Base-by-base conservation (phyloP, 495 filamentous ascomycete genomes). In the Aspergillus panamensis region DNA sequence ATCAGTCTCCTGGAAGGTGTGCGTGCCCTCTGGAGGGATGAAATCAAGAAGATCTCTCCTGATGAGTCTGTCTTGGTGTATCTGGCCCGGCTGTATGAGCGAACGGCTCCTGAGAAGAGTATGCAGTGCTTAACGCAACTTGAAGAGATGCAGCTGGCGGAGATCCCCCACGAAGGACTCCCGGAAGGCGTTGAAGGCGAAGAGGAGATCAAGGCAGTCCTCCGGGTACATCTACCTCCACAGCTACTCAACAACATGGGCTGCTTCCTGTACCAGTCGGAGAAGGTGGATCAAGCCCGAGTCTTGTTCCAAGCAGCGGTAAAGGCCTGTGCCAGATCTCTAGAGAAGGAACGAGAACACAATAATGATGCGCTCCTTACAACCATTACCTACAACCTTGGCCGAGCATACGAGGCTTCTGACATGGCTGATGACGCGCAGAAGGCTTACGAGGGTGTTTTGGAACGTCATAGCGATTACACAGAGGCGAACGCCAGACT, bases 201-300 rank as follows among this genome's bases (percentile, higher is more conserved):
- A 33, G 79, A 81, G n/a, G 77, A 82, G 29, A 63, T 82, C 25
- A 82, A 81, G 52, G 74, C 77, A 31, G 75, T 74, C 25, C 76
- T 94, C 32, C 84, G 90, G 33, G 85, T 91, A 67, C 75, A 84
- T 57, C 76, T 97, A 0, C 88, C 92, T 5, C 91, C 95, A 2
- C 92, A 97, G 69, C 78, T 98, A 1, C 83, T 97, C 42, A 97
- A 96, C 77, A 97, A 98, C 66, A 95, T 98, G 69, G 94, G 90
- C 3, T 94, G 90, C 69, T 96, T 97, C 75, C 82, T 95, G 59
- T 97, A 89, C 62, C 90, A 95, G 62, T 77, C 82, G 0, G 95
- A 95, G 63, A 91, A 90, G 62, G 86, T 89, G 59, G 82, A 86
- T 19, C 75, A 82, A 48, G 92, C 95, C n/a, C 85, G 88, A 56